Evolutionary conservation across 768 basidiomycete genomes (phyloP).

Genomic region (Pleurotus salmoneostramineus): DNA sequence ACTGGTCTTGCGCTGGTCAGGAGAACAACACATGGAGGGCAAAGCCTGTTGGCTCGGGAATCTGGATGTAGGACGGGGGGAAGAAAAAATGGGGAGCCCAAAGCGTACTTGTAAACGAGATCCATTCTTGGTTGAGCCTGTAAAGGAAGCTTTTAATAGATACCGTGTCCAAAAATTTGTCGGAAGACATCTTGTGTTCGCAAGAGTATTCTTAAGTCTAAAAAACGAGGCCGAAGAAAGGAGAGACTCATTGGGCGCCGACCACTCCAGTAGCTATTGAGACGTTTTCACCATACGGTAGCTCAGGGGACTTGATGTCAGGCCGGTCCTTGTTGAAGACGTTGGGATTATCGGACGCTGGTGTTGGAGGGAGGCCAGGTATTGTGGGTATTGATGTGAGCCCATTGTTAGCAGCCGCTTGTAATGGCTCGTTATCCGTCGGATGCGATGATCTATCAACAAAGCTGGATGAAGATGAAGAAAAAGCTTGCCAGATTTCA

Average conservation of each 20-base stretch:
- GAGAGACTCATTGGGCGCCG: conserved; percentile 1
- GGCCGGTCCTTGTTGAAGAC: conserved; percentile 38
- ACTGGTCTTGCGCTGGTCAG: no score
- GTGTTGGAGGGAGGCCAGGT: conserved; percentile 23
- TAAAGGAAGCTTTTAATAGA: conserved; percentile 1
- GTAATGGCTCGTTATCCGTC: conserved; percentile 20
- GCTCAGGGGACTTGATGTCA: conserved; percentile 55
- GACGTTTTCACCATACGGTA: conserved; percentile 60
- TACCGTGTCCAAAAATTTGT: not conserved
- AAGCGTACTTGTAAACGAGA: not conserved
- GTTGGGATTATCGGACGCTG: conserved; percentile 29
- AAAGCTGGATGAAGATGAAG: conserved; percentile 36
- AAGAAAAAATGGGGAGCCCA: not conserved
- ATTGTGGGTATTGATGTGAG: conserved; percentile 26
- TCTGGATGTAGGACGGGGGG: not conserved
- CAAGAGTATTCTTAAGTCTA: not conserved
- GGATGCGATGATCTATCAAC: conserved; percentile 34
- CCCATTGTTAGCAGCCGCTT: conserved; percentile 34
- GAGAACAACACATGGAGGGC: no score
- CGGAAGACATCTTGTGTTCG: not conserved
- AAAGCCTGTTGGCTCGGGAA: no score
- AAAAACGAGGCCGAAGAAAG: not conserved
- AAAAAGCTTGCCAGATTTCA: conserved; percentile 9
- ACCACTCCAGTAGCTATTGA: conserved; percentile 41
- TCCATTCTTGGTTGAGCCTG: conserved; percentile 1